A percentile compares a stretch with the other conserved stretches of the same genome.
Conservation (phyloP, 306 rosid genomes). For the Begonia peltatifolia region DNA sequence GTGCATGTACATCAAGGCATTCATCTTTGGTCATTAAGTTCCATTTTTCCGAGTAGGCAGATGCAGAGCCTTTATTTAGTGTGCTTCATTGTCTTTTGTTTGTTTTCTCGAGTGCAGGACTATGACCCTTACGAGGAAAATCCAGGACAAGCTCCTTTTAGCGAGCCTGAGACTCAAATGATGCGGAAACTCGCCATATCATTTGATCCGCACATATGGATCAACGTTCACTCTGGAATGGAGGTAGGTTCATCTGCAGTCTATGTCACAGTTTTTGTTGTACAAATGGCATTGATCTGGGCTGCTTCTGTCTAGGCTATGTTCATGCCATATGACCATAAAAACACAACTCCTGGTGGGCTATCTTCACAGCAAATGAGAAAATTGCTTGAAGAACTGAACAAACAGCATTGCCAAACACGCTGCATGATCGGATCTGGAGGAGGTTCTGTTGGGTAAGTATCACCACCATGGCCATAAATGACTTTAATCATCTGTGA, state of each 20-base stretch:
- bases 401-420: conserved; percentile 53
- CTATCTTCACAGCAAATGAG: conserved; percentile 53
- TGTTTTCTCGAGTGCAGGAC: conserved; percentile 38
- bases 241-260: conserved; percentile 35
- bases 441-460: conserved; percentile 96
- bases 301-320: conserved; percentile 46
- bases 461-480: not conserved
- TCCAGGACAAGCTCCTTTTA: conserved; percentile 83
- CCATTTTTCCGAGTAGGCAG: too few relatives aligned
- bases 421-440: conserved; percentile 93
- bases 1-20: not conserved
- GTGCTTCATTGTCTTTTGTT: not conserved
- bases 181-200: conserved; percentile 81
- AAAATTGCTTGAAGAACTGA: conserved; percentile 68
- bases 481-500: too few relatives aligned
- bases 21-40: too few relatives aligned
- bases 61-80: too few relatives aligned
- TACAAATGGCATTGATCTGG: not conserved
- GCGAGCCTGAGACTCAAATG: conserved; percentile 96
- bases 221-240: conserved; percentile 98
- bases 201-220: conserved; percentile 91
- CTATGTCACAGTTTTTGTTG: not conserved
- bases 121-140: conserved; percentile 98
- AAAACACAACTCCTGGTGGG: conserved; percentile 78
- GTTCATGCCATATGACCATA: conserved; percentile 98